These are phyloP conservation scores for Emmonsiellopsis sp. DNA, from an alignment of 2,329 filamentous ascomycete species.

Conservation along the genomic window DNA sequence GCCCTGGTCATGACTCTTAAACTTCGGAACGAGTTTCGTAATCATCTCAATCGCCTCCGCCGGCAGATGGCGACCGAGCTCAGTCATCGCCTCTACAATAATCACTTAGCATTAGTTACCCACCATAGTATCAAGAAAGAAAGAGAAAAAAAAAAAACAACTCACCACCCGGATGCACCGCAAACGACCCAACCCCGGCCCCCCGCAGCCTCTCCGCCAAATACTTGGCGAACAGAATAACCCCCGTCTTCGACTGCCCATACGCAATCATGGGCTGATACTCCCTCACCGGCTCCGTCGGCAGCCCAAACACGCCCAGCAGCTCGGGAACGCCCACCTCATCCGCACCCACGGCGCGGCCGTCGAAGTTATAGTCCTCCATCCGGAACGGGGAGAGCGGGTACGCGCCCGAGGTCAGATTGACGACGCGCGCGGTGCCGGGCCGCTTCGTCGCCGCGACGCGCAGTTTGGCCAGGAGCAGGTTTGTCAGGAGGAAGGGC, in stretches of 20 bases:
- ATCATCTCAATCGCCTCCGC: not conserved
- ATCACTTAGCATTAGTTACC: not conserved
- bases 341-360: not conserved
- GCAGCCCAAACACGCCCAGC: not conserved
- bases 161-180: conserved; percentile 26
- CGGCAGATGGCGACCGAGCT: not conserved
- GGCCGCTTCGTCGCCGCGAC: conserved; percentile 7
- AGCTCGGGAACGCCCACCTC: not conserved
- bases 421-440: conserved; percentile 14
- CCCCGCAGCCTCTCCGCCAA: conserved; percentile 21
- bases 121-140: not conserved
- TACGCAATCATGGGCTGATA: conserved; percentile 22
- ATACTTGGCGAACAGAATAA: conserved; percentile 28
- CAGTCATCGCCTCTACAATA: not conserved
- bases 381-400: conserved; percentile 19
- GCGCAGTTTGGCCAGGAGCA: conserved; percentile 18
- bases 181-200: conserved; percentile 23
- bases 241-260: conserved; percentile 33
- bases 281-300: not conserved
- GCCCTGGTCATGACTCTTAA: conserved; percentile 31
- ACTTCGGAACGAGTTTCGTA: not conserved
- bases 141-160: not conserved
- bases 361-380: conserved; percentile 20
- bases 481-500: conserved; percentile 24
- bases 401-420: conserved; percentile 16